These are phyloP conservation scores for Wakefieldia striispora DNA, from an alignment of 768 basidiomycete genomes.

Conservation along the genomic window DNA sequence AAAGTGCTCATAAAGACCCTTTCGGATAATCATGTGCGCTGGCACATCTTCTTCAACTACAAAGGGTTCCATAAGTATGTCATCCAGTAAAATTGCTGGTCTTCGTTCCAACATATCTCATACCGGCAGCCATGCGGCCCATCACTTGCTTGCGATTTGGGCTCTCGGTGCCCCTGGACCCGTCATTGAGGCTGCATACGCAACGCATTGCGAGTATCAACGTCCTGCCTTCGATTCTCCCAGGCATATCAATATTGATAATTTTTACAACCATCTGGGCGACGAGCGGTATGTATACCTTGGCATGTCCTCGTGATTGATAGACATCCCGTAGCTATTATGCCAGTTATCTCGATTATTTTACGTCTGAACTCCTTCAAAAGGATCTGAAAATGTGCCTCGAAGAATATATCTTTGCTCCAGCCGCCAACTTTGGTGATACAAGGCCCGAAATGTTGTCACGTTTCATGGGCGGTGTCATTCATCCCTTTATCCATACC, in stretches of 20 bases:
- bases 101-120: constrained; percentile 15
- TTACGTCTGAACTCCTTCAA: constrained; percentile 40
- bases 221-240: constrained; percentile 34
- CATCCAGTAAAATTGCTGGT: constrained; percentile 1
- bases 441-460: constrained; percentile 45
- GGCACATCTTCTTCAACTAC: constrained; percentile 54
- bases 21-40: constrained; percentile 50
- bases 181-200: constrained; percentile 43
- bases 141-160: constrained; percentile 59
- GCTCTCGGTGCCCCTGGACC: constrained; percentile 50
- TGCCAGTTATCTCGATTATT: constrained; percentile 56
- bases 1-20: constrained; percentile 39
- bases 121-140: constrained; percentile 48
- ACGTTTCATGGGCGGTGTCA: constrained; percentile 51
- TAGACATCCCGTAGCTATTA: constrained; percentile 45
- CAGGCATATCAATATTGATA: constrained; percentile 29
- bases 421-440: constrained; percentile 40
- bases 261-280: constrained; percentile 55
- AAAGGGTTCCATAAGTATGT: constrained; percentile 33
- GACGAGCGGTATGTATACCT: constrained; percentile 47
- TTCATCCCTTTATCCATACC: constrained; percentile 65
- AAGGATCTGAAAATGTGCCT: constrained; percentile 44
- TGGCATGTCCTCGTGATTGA: background rate
- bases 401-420: constrained; percentile 57
- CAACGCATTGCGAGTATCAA: constrained; percentile 38